Evolutionary conservation across 2,329 filamentous ascomycete species (phyloP), one percentile per base, ranked within the genome.

Genomic region (Ophiostoma novo-ulmi): DNA sequence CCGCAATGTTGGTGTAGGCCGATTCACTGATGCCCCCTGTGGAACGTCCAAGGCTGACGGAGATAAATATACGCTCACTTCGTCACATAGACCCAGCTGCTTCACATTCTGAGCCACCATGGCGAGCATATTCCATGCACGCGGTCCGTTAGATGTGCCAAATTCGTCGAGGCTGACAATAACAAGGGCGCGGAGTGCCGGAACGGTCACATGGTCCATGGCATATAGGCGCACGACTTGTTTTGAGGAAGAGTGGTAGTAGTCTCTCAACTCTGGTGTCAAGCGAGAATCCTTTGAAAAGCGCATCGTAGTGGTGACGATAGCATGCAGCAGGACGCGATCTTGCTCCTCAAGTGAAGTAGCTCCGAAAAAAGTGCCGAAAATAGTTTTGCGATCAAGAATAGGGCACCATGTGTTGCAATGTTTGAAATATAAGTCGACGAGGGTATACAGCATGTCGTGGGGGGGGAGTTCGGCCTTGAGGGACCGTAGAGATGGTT

Each of bases 71-170:
- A 91, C 95, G 41, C 90, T 93, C 5, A 86, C 88, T 77, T 97
- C 94, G 1, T 94, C 91, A 0, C 93, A 89, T 38, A 97, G 81
- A 0, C 93, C 93, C 0, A 97, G 82, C 78, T 97, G 93, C 2
- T 97, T 92, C 1, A 96, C 92, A 13, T 91, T 93, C 38, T 93
- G 87, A 0, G 92, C 93, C 72, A 97, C 95, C 70, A 97, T 81
- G 13, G 94, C 93, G 78, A 97, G 87, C 72, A 97, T 85, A 76
- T 97, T 97, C 93, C 93, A 97, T 2, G 92, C 93, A 0, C 92
- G 93, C 1, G 93, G 93, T 0, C 93, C 94, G 77, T 97, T 97
- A 36, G 93, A 93, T 74, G 87, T 91, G 8, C 94, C 94, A 35
- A 93, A 89, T 36, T 96, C 85, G 77, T 97, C 93, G 8, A 97